A percentile compares a stretch with the other conserved stretches of the same genome.
phyloP scores from a whole-genome alignment of 331 rosid species.

The Phaseolus coccineus region DNA sequence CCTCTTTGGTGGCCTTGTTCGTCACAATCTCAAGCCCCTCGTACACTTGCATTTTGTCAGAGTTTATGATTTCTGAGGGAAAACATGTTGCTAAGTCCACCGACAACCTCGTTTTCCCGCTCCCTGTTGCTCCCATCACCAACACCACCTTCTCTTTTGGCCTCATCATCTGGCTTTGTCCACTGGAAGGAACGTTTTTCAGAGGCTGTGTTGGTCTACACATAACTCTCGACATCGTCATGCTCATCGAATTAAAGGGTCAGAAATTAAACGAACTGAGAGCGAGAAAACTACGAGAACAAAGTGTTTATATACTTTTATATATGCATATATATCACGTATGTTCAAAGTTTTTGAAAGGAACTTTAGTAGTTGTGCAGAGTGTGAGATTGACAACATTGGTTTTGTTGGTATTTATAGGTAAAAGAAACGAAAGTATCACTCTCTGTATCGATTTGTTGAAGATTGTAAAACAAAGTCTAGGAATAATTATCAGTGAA shows the following conservation, averaged over 20 bases:
- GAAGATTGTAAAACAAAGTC: constrained; percentile 28
- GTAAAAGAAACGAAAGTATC: constrained; percentile 8
- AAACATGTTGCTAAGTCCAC: constrained; percentile 65
- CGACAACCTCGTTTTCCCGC: constrained; percentile 73
- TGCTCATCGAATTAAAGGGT: neutral
- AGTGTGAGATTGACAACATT: neutral
- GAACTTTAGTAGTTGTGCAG: neutral
- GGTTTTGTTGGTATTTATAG: constrained; percentile 31
- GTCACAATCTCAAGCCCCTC: constrained; percentile 71
- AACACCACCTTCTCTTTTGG: constrained; percentile 70
- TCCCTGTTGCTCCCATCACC: constrained; percentile 82
- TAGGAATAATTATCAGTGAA: constrained; percentile 23
- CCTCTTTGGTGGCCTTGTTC: constrained; percentile 65
- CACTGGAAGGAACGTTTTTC: constrained; percentile 44
- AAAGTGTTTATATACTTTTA: no score
- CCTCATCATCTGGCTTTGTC: constrained; percentile 44
- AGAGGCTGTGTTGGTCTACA: constrained; percentile 42
- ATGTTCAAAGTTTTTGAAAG: neutral
- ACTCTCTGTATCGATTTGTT: constrained; percentile 9
- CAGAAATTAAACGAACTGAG: neutral
- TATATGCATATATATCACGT: no score
- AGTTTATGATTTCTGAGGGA: constrained; percentile 68
- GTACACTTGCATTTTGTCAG: constrained; percentile 81
- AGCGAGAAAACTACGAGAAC: neutral
- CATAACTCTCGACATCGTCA: constrained; percentile 45